Percentiles rank a stretch among this genome's conserved stretches.
Evolutionary conservation across 768 basidiomycete genomes (phyloP).

Genomic region (Tulasnella sp.): DNA sequence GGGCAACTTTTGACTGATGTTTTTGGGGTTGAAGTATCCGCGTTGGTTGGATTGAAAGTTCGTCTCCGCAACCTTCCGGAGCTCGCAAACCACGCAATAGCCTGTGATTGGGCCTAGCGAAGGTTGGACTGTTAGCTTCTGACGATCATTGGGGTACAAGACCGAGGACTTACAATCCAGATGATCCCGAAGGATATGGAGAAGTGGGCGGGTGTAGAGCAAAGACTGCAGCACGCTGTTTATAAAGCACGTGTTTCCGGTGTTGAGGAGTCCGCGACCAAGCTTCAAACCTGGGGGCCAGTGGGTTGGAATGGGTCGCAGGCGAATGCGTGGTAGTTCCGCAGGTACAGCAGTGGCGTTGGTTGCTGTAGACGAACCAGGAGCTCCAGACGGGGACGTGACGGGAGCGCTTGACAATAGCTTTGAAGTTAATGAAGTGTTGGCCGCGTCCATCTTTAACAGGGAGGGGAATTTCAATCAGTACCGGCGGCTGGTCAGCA

Average conservation of each 20-base stretch:
- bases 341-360: neutral
- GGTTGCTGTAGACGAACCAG: neutral
- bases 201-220: slow-evolving; percentile 84
- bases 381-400: neutral
- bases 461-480: neutral
- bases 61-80: slow-evolving; percentile 38
- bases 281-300: slow-evolving; percentile 30
- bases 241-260: slow-evolving; percentile 91
- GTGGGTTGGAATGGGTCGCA: slow-evolving; percentile 2
- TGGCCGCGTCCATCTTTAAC: neutral
- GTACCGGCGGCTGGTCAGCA: neutral
- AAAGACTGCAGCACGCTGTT: slow-evolving; percentile 94
- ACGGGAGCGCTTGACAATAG: neutral
- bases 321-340: neutral
- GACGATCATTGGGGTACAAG: no score
- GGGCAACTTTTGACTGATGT: slow-evolving; percentile 53
- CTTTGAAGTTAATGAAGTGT: slow-evolving; percentile 9
- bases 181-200: slow-evolving; percentile 50
- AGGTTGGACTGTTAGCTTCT: neutral
- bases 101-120: neutral
- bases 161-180: slow-evolving; percentile 55
- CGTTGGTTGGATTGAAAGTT: slow-evolving; percentile 31
- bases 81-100: neutral
- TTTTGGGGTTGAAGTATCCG: slow-evolving; percentile 52
- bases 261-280: slow-evolving; percentile 72